Conservation (phyloP, 345 rosid species). For the Eucalyptus paniculata region DNA sequence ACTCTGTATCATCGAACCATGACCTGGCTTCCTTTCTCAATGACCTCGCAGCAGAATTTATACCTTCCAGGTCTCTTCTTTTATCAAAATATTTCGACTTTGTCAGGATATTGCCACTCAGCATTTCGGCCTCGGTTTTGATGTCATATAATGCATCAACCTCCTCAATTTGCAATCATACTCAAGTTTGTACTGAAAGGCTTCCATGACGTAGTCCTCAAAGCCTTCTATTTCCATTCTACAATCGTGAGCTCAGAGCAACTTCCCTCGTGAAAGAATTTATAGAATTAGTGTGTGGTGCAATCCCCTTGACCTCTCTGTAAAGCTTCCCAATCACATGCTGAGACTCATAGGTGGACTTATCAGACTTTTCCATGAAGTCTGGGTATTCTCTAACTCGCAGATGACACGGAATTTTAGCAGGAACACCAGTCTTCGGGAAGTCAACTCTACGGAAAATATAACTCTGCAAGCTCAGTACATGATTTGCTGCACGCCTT, state of each 20-base stretch:
- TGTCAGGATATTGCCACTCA: slow-evolving; percentile 35
- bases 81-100: slow-evolving; percentile 32
- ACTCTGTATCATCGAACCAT: slow-evolving; percentile 21
- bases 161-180: slow-evolving; percentile 38
- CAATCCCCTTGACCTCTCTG: slow-evolving; percentile 25
- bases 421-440: slow-evolving; percentile 47
- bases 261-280: slow-evolving; percentile 15
- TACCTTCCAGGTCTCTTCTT: slow-evolving; percentile 41
- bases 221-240: slow-evolving; percentile 45
- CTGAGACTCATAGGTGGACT: slow-evolving; percentile 19
- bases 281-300: slow-evolving; percentile 1
- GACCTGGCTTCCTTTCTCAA: slow-evolving; percentile 38
- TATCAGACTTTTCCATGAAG: slow-evolving; percentile 47
- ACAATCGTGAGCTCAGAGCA: slow-evolving; percentile 17
- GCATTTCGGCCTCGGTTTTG: slow-evolving; percentile 37
- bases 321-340: slow-evolving; percentile 39
- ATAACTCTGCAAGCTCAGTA: slow-evolving; percentile 21
- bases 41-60: slow-evolving; percentile 22
- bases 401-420: slow-evolving; percentile 20
- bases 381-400: slow-evolving; percentile 34
- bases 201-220: slow-evolving; percentile 23
- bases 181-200: slow-evolving; percentile 21
- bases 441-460: slow-evolving; percentile 39
- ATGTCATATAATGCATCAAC: slow-evolving; percentile 42
- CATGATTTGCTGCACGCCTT: slow-evolving; percentile 26